Evolutionary conservation across 176 grass and related monocot genomes (phyloP).

Genomic region (bread wheat (Triticum aestivum)): IWGSC_CS_RefSeq_v2.1 NC_057794.1:575994469-575994968

Average conservation of each 20-base stretch:
- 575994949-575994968: background rate
- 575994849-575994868: background rate
- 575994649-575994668: background rate
- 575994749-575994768: background rate
- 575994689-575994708: background rate
- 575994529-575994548: background rate
- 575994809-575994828: background rate
- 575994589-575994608: background rate
- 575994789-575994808: background rate
- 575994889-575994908: background rate
- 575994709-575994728: too few species aligned
- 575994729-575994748: background rate
- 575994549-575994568: background rate
- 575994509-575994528: background rate
- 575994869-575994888: background rate
- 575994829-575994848: too few species aligned
- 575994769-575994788: background rate
- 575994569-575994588: background rate
- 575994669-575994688: background rate
- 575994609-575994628: background rate
- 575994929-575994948: background rate
- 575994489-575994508: constrained; percentile 4
- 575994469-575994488: too few species aligned
- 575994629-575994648: background rate
- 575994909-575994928: too few species aligned